Percentiles rank a stretch among this genome's conserved stretches.
Conservation (phyloP, 139 green algal species). For the Eudorina sp. region DNA sequence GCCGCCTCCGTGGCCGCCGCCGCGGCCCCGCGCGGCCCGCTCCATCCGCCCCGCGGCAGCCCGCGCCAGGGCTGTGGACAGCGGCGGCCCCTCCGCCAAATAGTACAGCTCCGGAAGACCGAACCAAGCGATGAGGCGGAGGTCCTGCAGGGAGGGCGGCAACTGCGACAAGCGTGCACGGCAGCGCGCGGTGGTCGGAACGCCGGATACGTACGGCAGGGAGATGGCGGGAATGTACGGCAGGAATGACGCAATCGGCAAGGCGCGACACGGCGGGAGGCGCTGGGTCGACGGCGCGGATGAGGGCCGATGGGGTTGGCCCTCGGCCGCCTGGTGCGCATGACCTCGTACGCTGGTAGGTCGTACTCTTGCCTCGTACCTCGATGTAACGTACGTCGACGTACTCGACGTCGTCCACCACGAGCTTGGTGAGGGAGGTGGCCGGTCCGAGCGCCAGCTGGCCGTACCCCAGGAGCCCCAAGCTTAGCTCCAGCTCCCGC, state of each 20-base stretch:
- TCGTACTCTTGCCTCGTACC: too few relatives aligned
- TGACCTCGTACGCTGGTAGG: too few relatives aligned
- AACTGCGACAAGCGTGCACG: constrained; percentile 9
- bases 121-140: constrained; percentile 28
- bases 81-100: not conserved
- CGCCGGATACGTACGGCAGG: too few relatives aligned
- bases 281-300: too few relatives aligned
- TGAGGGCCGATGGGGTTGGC: too few relatives aligned
- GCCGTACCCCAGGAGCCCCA: constrained; percentile 29
- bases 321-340: too few relatives aligned
- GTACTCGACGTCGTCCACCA: constrained; percentile 32
- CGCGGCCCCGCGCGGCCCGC: not conserved
- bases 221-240: too few relatives aligned
- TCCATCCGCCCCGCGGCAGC: not conserved
- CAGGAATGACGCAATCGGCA: too few relatives aligned
- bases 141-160: constrained; percentile 32
- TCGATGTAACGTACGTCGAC: constrained; percentile 39
- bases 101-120: constrained; percentile 36
- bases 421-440: not conserved
- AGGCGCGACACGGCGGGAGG: too few relatives aligned
- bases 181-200: not conserved
- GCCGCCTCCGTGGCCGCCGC: not conserved
- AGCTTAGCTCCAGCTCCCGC: not conserved
- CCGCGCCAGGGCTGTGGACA: not conserved
- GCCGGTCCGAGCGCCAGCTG: constrained; percentile 21